Evolutionary conservation across 148 eudicot species (phyloP).

Genomic region (Fagopyrum tataricum): DNA sequence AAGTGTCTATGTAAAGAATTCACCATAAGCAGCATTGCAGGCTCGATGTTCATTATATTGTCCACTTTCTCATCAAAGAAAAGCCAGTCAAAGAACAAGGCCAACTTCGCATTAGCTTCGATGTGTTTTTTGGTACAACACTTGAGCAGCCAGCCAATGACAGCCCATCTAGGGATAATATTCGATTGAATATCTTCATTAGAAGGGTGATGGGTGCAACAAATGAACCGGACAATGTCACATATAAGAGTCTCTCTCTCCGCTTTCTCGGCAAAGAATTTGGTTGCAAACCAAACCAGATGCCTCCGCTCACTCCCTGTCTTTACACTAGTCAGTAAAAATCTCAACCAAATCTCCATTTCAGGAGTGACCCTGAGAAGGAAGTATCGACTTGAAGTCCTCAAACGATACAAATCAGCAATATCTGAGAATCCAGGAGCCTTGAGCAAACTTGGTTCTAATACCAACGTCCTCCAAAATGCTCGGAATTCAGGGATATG

Average conservation of each 20-base stretch:
- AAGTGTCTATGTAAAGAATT: conserved; percentile 62
- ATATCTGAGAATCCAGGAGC: conserved; percentile 46
- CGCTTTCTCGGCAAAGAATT: conserved; percentile 40
- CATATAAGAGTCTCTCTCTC: conserved; percentile 51
- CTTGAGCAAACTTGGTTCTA: conserved; percentile 45
- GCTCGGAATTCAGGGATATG: conserved; percentile 61
- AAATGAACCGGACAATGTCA: conserved; percentile 77
- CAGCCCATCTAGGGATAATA: conserved; percentile 86
- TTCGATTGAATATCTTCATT: conserved; percentile 68
- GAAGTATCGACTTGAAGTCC: conserved; percentile 64
- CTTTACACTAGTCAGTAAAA: conserved; percentile 73
- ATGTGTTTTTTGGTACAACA: conserved; percentile 49
- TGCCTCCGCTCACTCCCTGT: conserved; percentile 65
- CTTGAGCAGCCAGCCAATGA: conserved; percentile 74
- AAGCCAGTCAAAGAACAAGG: conserved; percentile 88
- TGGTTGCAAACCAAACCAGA: conserved; percentile 69
- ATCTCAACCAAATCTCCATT: conserved; percentile 69
- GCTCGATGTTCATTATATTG: conserved; percentile 73
- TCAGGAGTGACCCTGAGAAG: conserved; percentile 61
- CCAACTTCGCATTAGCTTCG: conserved; percentile 66
- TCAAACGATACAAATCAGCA: conserved; percentile 38
- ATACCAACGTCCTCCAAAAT: conserved; percentile 65
- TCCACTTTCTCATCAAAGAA: conserved; percentile 72
- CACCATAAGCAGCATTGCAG: conserved; percentile 68
- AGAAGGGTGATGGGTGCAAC: conserved; percentile 78